A percentile compares a stretch with the other conserved stretches of the same genome.
Conservation (phyloP, 2,329 filamentous ascomycete genomes). For the Cercospora sp. region DNA sequence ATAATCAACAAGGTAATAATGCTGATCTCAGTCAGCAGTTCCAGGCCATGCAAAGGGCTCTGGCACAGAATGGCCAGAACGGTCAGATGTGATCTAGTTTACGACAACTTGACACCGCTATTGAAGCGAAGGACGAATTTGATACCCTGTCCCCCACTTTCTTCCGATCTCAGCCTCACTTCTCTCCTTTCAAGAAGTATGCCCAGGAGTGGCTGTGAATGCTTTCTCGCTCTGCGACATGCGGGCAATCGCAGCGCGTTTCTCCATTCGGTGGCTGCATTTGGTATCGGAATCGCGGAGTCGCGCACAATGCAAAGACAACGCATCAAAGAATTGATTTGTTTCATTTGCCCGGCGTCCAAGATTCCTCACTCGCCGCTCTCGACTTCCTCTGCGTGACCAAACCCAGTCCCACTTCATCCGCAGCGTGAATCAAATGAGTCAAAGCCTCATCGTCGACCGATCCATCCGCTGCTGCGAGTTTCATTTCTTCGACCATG, state of each 20-base stretch:
- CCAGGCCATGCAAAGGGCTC: conserved; percentile 36
- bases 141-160: background rate
- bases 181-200: background rate
- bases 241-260: background rate
- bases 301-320: background rate
- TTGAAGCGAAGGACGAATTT: background rate
- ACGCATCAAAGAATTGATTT: background rate
- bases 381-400: background rate
- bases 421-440: conserved; percentile 17
- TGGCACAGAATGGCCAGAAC: conserved; percentile 22
- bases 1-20: conserved; percentile 19
- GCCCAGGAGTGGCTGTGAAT: background rate
- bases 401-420: conserved; percentile 18
- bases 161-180: background rate
- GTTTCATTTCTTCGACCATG: conserved; percentile 16
- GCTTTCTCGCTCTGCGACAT: background rate
- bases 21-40: conserved; percentile 33
- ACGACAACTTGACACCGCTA: background rate
- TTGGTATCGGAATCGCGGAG: background rate
- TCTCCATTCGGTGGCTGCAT: background rate
- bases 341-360: background rate
- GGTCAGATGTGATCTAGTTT: conserved; percentile 15
- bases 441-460: conserved; percentile 14
- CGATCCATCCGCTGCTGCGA: conserved; percentile 11
- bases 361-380: background rate